These are phyloP conservation scores for Psilocybe azurescens DNA, from an alignment of 768 basidiomycete species.

Conservation along the genomic window DNA sequence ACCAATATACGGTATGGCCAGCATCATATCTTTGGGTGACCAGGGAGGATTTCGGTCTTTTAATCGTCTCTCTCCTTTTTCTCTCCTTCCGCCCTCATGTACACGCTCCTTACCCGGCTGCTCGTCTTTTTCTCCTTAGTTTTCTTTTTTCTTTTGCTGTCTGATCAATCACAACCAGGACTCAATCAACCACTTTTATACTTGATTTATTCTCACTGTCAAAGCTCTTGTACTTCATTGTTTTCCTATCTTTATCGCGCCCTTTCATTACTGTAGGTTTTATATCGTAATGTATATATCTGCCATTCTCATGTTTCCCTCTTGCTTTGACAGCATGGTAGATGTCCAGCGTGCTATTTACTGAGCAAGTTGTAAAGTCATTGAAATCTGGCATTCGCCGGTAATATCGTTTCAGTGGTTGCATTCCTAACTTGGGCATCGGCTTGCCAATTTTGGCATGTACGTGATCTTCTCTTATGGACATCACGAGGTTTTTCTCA, in stretches of 20 bases:
- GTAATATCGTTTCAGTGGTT: too few species aligned
- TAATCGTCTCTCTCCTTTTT: not conserved
- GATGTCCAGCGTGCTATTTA: not conserved
- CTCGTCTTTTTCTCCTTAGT: not conserved
- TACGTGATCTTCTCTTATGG: too few species aligned
- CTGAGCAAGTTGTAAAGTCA: too few species aligned
- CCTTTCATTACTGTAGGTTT: not conserved
- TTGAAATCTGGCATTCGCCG: too few species aligned
- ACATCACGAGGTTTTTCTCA: too few species aligned
- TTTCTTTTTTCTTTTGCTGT: not conserved
- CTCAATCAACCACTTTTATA: not conserved
- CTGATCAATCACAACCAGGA: conserved; percentile 2
- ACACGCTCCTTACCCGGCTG: not conserved
- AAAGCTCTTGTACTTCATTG: not conserved
- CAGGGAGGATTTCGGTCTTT: not conserved
- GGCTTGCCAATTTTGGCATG: too few species aligned
- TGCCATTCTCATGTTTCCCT: not conserved
- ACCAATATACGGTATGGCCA: not conserved
- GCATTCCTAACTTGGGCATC: too few species aligned
- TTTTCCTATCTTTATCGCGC: not conserved
- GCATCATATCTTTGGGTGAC: not conserved
- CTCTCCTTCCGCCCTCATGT: not conserved
- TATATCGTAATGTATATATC: conserved; percentile 7
- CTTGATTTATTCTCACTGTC: not conserved
- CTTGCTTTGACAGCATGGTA: not conserved